A percentile compares a stretch with the other conserved stretches of the same genome.
Evolutionary conservation across 106 monocot species (phyloP).

Genomic region (Agapanthus africanus): DNA sequence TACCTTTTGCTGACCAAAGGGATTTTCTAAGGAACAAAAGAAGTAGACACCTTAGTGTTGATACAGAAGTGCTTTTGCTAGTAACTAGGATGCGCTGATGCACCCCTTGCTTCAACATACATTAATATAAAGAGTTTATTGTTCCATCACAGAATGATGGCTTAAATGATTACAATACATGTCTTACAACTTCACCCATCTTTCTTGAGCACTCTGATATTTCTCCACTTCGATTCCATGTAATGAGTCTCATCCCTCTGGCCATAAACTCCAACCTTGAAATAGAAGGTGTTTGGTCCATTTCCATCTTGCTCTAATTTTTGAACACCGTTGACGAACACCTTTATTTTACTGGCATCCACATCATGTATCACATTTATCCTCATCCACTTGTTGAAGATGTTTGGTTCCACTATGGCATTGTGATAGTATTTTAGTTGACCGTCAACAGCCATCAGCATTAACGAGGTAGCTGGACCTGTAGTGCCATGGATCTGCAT

Average conservation of each 20-base stretch:
- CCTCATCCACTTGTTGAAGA: constrained; percentile 15
- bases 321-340: constrained; percentile 3
- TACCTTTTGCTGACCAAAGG: too few relatives aligned
- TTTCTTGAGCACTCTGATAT: constrained; percentile 8
- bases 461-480: constrained; percentile 3
- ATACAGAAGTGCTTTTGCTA: neutral
- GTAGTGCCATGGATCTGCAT: constrained; percentile 14
- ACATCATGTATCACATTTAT: constrained; percentile 23
- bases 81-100: neutral
- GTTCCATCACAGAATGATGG: too few relatives aligned
- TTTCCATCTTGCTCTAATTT: constrained; percentile 10
- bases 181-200: too few relatives aligned
- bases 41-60: neutral
- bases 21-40: neutral
- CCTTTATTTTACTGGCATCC: constrained; percentile 1
- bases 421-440: constrained; percentile 1
- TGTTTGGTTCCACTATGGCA: constrained; percentile 6
- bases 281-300: constrained; percentile 8
- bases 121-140: too few relatives aligned
- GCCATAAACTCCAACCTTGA: constrained; percentile 23
- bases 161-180: too few relatives aligned
- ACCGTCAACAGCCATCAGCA: constrained; percentile 11
- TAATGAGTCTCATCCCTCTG: neutral
- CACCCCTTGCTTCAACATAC: neutral
- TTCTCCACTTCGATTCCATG: constrained; percentile 15